Percentiles rank a stretch among this genome's conserved stretches.
phyloP scores from a whole-genome alignment of 345 rosid genomes.

The Ailanthus altissimus region DNA sequence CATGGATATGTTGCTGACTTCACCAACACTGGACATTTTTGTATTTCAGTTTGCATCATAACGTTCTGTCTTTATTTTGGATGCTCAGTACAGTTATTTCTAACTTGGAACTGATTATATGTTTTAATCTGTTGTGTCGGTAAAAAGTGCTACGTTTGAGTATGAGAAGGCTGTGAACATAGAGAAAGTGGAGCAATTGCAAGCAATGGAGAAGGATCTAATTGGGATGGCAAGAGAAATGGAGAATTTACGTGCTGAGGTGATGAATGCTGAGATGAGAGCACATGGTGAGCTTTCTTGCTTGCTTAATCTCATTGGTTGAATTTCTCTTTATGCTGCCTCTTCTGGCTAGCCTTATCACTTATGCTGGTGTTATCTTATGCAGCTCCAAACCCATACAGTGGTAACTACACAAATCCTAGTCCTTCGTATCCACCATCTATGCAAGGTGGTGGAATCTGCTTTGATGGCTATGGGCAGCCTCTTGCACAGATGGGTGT shows the following conservation, averaged over 20 bases:
- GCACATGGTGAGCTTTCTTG: slow-evolving; percentile 37
- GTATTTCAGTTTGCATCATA: neutral
- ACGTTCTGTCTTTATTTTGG: neutral
- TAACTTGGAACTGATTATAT: neutral
- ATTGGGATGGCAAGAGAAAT: slow-evolving; percentile 64
- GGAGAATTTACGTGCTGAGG: slow-evolving; percentile 59
- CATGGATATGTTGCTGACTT: neutral
- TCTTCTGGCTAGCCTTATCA: neutral
- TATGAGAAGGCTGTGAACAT: slow-evolving; percentile 67
- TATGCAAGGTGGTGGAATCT: slow-evolving; percentile 23
- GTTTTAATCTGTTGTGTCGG: slow-evolving; percentile 16
- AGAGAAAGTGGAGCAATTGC: slow-evolving; percentile 60
- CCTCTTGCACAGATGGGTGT: slow-evolving; percentile 27
- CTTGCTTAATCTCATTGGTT: neutral
- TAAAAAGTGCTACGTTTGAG: slow-evolving; percentile 59
- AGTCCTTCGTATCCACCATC: slow-evolving; percentile 29
- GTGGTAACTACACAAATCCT: slow-evolving; percentile 27
- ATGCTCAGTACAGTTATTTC: neutral
- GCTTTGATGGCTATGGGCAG: slow-evolving; percentile 34
- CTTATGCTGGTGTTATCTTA: slow-evolving; percentile 13
- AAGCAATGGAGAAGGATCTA: slow-evolving; percentile 61
- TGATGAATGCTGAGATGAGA: slow-evolving; percentile 43
- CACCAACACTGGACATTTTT: too few relatives aligned
- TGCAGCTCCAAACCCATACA: slow-evolving; percentile 36
- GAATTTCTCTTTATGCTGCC: neutral